Evolutionary conservation across 2,329 filamentous ascomycete species (phyloP).

Genomic region (Aspergillus novoparasiticus): DNA sequence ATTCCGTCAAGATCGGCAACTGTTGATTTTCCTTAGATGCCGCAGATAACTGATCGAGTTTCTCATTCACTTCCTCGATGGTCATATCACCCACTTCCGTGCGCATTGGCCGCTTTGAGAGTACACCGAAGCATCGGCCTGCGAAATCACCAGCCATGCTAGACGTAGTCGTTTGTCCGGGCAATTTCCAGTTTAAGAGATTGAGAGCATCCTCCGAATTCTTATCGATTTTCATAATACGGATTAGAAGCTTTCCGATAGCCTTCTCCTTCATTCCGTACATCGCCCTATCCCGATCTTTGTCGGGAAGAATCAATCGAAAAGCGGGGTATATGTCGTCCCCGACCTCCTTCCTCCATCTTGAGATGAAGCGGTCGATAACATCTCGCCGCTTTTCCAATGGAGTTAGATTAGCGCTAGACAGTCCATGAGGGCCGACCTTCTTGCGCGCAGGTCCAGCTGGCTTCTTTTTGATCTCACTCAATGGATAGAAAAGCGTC

Average conservation of each 20-base stretch:
- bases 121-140: conserved; percentile 80
- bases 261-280: conserved; percentile 93
- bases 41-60: conserved; percentile 75
- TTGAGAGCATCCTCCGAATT: conserved; percentile 86
- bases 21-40: conserved; percentile 83
- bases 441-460: conserved; percentile 60
- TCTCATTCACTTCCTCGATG: conserved; percentile 85
- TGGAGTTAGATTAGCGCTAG: conserved; percentile 58
- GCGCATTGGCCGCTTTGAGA: conserved; percentile 80
- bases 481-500: conserved; percentile 77
- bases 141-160: conserved; percentile 88
- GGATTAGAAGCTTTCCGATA: conserved; percentile 88
- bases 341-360: conserved; percentile 87
- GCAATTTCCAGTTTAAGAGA: conserved; percentile 89
- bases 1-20: conserved; percentile 74
- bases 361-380: conserved; percentile 80
- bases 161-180: conserved; percentile 65
- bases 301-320: conserved; percentile 87
- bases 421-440: conserved; percentile 59
- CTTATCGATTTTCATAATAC: conserved; percentile 87
- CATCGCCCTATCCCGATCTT: conserved; percentile 87
- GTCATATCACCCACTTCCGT: conserved; percentile 75
- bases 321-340: conserved; percentile 92
- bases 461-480: conserved; percentile 75
- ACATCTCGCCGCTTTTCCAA: conserved; percentile 79